phyloP scores from a whole-genome alignment of 768 basidiomycete species.

The Tulasnella sp. region DNA sequence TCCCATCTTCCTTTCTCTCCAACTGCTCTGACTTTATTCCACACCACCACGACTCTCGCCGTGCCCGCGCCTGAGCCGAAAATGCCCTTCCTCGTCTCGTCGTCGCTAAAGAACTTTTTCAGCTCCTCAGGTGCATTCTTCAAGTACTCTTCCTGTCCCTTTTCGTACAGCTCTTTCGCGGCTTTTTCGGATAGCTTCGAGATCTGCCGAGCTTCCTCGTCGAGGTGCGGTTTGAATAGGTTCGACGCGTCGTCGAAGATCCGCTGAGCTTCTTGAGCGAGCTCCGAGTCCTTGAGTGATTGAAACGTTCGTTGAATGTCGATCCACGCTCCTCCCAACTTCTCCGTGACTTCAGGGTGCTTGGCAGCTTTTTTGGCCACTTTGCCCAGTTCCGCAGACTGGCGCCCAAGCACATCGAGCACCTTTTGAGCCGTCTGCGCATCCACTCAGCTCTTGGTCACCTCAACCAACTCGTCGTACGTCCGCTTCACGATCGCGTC shows the following conservation, averaged over 20 bases:
- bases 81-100: conserved; percentile 25
- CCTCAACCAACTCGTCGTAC: conserved; percentile 33
- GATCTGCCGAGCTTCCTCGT: conserved; percentile 28
- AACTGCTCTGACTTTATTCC: conserved; percentile 27
- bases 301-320: conserved; percentile 29
- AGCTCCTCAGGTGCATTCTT: conserved; percentile 29
- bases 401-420: conserved; percentile 27
- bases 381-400: conserved; percentile 29
- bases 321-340: conserved; percentile 30
- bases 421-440: conserved; percentile 29
- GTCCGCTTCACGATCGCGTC: conserved; percentile 33
- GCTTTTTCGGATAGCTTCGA: conserved; percentile 26
- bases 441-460: conserved; percentile 28
- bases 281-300: conserved; percentile 13
- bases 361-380: conserved; percentile 30
- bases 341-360: conserved; percentile 30
- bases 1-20: conserved; percentile 25
- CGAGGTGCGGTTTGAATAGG: conserved; percentile 26
- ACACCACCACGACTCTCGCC: conserved; percentile 25
- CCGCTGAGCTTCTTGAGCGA: conserved; percentile 31
- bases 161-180: conserved; percentile 28
- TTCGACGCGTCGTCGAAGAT: conserved; percentile 27
- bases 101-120: conserved; percentile 29
- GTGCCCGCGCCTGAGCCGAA: conserved; percentile 17
- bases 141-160: conserved; percentile 27